These are phyloP conservation scores for Zelonia costaricensis DNA, from an alignment of 208 protist species.

Conservation along the genomic window DNA sequence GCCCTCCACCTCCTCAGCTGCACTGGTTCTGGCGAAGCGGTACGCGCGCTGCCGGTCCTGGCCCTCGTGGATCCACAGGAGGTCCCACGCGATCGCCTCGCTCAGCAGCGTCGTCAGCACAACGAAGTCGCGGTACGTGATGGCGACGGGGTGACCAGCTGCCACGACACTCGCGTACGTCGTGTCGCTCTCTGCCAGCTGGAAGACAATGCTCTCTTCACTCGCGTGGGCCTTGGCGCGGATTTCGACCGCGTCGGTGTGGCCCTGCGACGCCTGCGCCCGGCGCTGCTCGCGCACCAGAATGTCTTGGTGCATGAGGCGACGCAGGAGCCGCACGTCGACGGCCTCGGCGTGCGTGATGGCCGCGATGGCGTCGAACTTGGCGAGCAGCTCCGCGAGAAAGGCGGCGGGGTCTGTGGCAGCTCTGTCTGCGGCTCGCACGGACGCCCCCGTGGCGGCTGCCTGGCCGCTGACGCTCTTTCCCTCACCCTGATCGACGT, in stretches of 20 bases:
- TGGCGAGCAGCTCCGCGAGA: slow-evolving; percentile 33
- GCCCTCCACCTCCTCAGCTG: not conserved
- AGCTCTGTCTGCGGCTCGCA: slow-evolving; percentile 1
- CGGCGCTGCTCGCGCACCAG: slow-evolving; percentile 25
- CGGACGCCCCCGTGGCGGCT: slow-evolving; percentile 1
- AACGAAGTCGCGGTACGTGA: slow-evolving; percentile 52
- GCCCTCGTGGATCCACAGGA: slow-evolving; percentile 30
- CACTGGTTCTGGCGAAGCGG: no score
- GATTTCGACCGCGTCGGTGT: not conserved
- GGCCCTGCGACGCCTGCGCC: slow-evolving; percentile 10
- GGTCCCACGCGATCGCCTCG: slow-evolving; percentile 53
- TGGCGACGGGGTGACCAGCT: slow-evolving; percentile 14
- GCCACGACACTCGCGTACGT: slow-evolving; percentile 10
- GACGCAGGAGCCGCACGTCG: slow-evolving; percentile 33
- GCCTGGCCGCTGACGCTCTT: not conserved
- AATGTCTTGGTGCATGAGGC: slow-evolving; percentile 33
- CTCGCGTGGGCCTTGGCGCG: not conserved
- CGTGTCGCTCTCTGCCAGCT: slow-evolving; percentile 25
- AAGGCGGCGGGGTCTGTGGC: slow-evolving; percentile 1
- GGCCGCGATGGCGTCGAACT: slow-evolving; percentile 28
- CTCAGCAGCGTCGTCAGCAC: slow-evolving; percentile 38
- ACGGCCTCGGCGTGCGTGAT: slow-evolving; percentile 58
- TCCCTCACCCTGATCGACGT: not conserved
- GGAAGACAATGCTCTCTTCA: slow-evolving; percentile 26
- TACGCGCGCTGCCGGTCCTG: slow-evolving; percentile 1